Conservation (phyloP, 1,284 basidiomycete genomes). For the Fomitopsis pinicola region DNA sequence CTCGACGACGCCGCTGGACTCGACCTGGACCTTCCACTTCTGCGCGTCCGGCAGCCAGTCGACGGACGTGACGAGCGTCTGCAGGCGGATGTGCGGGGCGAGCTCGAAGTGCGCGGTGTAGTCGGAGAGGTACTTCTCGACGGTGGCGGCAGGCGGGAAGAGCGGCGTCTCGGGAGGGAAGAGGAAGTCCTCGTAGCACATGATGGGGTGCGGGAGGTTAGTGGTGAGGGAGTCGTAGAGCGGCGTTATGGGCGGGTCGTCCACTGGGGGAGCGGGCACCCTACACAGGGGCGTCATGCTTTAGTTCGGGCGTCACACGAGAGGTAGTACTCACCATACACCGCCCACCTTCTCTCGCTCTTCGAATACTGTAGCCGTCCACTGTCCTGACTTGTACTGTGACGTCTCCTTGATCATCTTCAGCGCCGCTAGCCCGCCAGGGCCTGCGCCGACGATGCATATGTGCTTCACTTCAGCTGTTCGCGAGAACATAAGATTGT, state of each 20-base stretch:
- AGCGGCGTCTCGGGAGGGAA: constrained; percentile 70
- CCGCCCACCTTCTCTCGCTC: constrained; percentile 64
- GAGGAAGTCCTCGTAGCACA: constrained; percentile 58
- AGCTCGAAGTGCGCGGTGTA: constrained; percentile 60
- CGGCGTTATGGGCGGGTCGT: constrained; percentile 57
- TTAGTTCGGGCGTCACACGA: background rate
- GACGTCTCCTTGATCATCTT: constrained; percentile 56
- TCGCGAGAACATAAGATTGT: background rate
- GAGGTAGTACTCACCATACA: constrained; percentile 51
- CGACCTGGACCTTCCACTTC: constrained; percentile 43
- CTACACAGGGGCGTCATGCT: constrained; percentile 27
- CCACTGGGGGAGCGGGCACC: constrained; percentile 48
- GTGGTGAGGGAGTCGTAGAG: constrained; percentile 74
- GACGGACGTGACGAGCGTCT: constrained; percentile 41
- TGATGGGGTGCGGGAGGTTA: constrained; percentile 72
- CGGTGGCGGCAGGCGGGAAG: constrained; percentile 53
- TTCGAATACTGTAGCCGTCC: constrained; percentile 59
- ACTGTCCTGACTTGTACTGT: constrained; percentile 51
- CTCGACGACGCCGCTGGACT: constrained; percentile 16
- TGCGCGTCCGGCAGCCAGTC: constrained; percentile 27
- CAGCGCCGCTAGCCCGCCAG: constrained; percentile 62
- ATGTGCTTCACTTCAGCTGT: constrained; percentile 28
- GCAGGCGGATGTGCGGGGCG: constrained; percentile 48
- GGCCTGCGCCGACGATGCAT: constrained; percentile 66
- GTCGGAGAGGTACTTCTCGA: constrained; percentile 56